Base-by-base conservation (phyloP, 192 early-diverging fungal species). In the Dispira simplex region DNA sequence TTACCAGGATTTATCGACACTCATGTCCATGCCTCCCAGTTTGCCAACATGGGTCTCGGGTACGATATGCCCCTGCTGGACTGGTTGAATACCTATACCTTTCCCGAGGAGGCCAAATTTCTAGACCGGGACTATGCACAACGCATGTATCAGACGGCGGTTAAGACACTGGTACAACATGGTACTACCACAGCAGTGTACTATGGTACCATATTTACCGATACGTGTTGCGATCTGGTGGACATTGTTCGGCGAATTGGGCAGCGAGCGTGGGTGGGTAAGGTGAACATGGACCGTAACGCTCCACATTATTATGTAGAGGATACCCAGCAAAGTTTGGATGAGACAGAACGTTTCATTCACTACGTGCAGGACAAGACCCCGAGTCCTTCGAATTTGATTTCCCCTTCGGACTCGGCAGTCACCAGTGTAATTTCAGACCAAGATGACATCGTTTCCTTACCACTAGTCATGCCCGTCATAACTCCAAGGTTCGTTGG, bases 251-350 rank as follows among this genome's bases (percentile, higher is more conserved):
- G 82, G 45, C 70, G 77, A 45, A 70, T 77, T n/a, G 95, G 93
- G 10, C 95, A 98, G 72, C 87, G 95, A 62, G 93, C 87, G 21
- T 90, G 82, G 69, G 83, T 98, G 44, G 95, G 95, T 20, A 95
- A 96, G 68, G 93, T 98, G 62, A 91, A 90, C 79, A 98, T 98
- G 95, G 91, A 95, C 72, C 75, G 84, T 63, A 91, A 94, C 68
- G 71, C 81, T 0, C 90, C 91, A 26, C 79, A 84, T 44, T 85
- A 79, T 67, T 89, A 92, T 71, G 68, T 81, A 26, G 91, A 96
- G 70, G 69, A 76, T 20, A 86, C 85, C 9, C 77, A 83, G 32
- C 70, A 76, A 21, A 86, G 81, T 65, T 64, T 95, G 28, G 63
- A 73, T 14, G 78, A 80, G 23, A 98, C 91, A 0, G 71, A 76